Evolutionary conservation across 768 basidiomycete species (phyloP), one percentile per base, ranked within the genome.

Genomic region (Phlegmacium glaucopus): DNA sequence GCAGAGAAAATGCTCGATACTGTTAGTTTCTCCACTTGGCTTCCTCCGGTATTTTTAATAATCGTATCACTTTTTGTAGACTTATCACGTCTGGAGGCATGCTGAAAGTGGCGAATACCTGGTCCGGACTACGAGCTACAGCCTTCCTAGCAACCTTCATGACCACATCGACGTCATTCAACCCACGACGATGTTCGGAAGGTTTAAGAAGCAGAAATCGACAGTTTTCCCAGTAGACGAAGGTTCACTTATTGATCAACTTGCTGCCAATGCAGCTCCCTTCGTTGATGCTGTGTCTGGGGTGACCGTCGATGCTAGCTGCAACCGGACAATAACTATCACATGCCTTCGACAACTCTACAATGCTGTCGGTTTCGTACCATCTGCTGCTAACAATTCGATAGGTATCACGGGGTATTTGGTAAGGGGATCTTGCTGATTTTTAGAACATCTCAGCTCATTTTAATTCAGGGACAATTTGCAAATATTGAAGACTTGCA

Each of bases 1-100:
- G 85, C 77, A 0, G 86, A 89, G 61, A 65, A 77, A 51, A 85
- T 90, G 82, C 72, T 90, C 22, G 65, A 79, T 56, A 85, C 87
- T 64, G 63, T 65, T 44, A 52, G 53, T 40, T 25, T 40, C 39
- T 29, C 11, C 3, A 6, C 26, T 51, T 22, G 4, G 11, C 10
- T 10, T 30, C 16, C 15, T 30, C n/a, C n/a, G n/a, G 8, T 32
- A 4, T 11, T 39, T n/a, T n/a, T n/a, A n/a, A 9, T 12, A 22
- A 26, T 43, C n/a, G 15, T 4, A 45, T 35, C 32, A 36, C n/a
- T 18, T 37, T 42, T 18, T 11, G 29, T 45, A 83, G 78, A 77
- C 74, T 60, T 85, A 83, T 54, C 63, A 77, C 45, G 60, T 82
- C 28, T 85, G 74, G 67, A 67, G 69, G 26, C 76, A 85, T 53